phyloP scores from a whole-genome alignment of 148 eudicot species.

The Amaranthus palmeri region DNA sequence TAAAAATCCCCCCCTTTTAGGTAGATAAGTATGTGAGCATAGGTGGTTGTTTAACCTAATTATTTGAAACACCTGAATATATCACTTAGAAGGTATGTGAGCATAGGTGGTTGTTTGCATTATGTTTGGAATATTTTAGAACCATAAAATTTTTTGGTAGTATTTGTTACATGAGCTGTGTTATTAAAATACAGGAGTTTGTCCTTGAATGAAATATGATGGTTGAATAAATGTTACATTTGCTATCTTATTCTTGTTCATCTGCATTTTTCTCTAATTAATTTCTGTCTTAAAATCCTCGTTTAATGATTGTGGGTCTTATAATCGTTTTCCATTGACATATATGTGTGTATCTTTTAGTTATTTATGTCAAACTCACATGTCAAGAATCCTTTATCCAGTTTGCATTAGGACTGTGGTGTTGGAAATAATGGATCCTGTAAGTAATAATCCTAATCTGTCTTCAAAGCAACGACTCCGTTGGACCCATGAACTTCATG shows the following conservation, averaged over 20 bases:
- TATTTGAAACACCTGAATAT: no score
- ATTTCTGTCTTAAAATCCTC: neutral
- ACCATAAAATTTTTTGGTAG: no score
- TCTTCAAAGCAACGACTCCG: slow-evolving; percentile 55
- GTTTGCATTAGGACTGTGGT: slow-evolving; percentile 1
- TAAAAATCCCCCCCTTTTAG: no score
- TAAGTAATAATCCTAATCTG: neutral
- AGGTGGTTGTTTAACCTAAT: no score
- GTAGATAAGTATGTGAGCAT: no score
- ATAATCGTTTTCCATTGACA: neutral
- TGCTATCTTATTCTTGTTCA: neutral
- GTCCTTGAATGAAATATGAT: neutral
- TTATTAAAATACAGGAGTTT: neutral
- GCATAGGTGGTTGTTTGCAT: no score
- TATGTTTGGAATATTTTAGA: no score
- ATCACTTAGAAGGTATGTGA: no score
- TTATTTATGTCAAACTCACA: neutral
- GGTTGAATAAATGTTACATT: neutral
- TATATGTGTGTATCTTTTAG: neutral
- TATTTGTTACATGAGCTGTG: neutral
- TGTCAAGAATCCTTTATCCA: neutral
- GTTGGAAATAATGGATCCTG: neutral
- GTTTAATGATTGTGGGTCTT: neutral
- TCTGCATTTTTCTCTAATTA: neutral
- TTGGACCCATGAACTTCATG: slow-evolving; percentile 72